Evolutionary conservation across 257 asterid species (phyloP).

Genomic region (Marsdenia floribunda): DNA sequence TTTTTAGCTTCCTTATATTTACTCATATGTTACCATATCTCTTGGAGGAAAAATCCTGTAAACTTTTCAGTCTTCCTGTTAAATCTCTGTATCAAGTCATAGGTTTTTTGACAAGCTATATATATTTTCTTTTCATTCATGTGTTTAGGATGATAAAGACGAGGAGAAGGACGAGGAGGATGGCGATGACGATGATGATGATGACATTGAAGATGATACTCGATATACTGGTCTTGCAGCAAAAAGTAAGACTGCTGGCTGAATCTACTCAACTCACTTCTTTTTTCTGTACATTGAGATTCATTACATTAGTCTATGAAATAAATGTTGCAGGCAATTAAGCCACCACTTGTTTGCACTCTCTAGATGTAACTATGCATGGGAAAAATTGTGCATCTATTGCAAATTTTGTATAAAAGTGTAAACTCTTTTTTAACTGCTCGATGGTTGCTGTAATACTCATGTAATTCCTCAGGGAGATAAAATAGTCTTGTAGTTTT

Average conservation of each 20-base stretch:
- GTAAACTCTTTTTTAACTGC: neutral
- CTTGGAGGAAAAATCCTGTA: neutral
- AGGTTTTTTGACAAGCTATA: neutral
- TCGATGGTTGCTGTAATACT: neutral
- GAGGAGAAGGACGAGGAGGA: slow-evolving; percentile 24
- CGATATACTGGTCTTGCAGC: slow-evolving; percentile 61
- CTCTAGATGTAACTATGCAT: neutral
- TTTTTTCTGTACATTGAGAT: too few species aligned
- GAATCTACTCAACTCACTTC: slow-evolving; percentile 10
- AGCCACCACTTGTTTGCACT: neutral
- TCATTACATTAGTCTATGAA: too few species aligned
- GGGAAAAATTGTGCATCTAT: neutral
- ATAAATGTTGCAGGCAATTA: neutral
- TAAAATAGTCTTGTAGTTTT: neutral
- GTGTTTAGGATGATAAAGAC: slow-evolving; percentile 38
- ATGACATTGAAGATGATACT: slow-evolving; percentile 33
- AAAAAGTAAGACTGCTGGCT: slow-evolving; percentile 47
- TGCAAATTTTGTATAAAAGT: neutral
- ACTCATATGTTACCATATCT: neutral
- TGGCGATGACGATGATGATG: slow-evolving; percentile 24
- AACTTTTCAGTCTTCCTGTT: neutral
- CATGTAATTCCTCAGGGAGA: neutral
- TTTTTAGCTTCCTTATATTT: neutral
- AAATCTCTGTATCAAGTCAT: neutral
- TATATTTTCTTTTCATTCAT: neutral